Evolutionary conservation across 345 rosid species (phyloP).

Genomic region (Orychophragmus violaceus): DNA sequence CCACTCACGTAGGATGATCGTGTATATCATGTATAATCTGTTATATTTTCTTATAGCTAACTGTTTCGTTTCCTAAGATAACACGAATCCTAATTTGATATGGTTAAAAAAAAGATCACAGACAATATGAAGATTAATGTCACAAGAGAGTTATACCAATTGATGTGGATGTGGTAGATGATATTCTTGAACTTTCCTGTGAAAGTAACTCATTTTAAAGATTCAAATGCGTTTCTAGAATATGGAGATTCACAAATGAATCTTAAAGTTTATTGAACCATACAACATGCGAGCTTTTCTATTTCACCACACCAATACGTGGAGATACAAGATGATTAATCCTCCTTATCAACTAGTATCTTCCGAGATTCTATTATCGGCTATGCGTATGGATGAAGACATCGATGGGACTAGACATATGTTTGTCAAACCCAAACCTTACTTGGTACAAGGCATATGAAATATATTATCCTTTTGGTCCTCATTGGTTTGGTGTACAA

Average conservation of each 20-base stretch:
- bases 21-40: not conserved
- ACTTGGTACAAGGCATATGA: no score
- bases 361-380: no score
- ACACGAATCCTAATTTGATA: not conserved
- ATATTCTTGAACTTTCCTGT: not conserved
- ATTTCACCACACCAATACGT: no score
- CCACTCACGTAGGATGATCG: slow-evolving; percentile 10
- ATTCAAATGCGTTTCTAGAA: not conserved
- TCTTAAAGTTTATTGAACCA: no score
- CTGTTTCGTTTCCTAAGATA: not conserved
- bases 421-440: no score
- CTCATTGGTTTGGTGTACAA: no score
- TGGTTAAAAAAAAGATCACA: not conserved
- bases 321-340: no score
- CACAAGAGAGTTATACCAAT: not conserved
- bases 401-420: no score
- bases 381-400: no score
- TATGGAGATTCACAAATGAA: not conserved
- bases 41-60: not conserved
- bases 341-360: no score
- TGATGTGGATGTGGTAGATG: not conserved
- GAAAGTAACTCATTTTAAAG: not conserved
- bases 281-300: no score
- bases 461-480: no score
- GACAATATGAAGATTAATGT: not conserved